These are phyloP conservation scores for Penicillium cosmopolitanum DNA, from an alignment of 495 filamentous ascomycete genomes.

Conservation along the genomic window DNA sequence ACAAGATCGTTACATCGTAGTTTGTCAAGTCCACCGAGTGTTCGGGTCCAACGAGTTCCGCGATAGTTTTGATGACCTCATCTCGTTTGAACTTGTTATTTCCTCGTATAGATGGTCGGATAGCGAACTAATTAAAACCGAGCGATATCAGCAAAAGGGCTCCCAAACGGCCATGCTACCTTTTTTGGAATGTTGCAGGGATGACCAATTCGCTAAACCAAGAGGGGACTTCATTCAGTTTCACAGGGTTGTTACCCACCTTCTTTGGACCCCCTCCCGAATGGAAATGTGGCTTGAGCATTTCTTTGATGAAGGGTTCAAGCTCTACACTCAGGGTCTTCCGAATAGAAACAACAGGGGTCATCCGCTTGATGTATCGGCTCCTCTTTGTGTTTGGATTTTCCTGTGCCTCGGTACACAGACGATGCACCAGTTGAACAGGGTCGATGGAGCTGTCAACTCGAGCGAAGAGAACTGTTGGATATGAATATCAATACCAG, in stretches of 20 bases:
- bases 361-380: constrained; percentile 82
- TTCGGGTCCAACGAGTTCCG: constrained; percentile 62
- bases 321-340: constrained; percentile 81
- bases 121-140: constrained; percentile 72
- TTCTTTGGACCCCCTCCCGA: constrained; percentile 50
- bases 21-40: constrained; percentile 84
- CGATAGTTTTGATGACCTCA: constrained; percentile 77
- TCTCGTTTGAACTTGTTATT: constrained; percentile 76
- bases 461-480: constrained; percentile 47
- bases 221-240: not conserved
- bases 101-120: constrained; percentile 81
- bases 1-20: constrained; percentile 82
- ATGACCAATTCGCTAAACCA: not conserved
- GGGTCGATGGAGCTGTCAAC: constrained; percentile 73
- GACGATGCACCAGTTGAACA: constrained; percentile 71
- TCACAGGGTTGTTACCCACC: constrained; percentile 36
- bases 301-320: constrained; percentile 68
- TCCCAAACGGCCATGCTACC: constrained; percentile 1
- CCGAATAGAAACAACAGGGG: constrained; percentile 72
- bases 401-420: constrained; percentile 68
- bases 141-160: constrained; percentile 13
- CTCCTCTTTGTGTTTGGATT: constrained; percentile 59
- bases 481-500: constrained; percentile 16
- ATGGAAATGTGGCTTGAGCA: constrained; percentile 76
- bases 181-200: not conserved